Base-by-base conservation (phyloP, 495 filamentous ascomycete species). In the Aspergillus wentii region DNA sequence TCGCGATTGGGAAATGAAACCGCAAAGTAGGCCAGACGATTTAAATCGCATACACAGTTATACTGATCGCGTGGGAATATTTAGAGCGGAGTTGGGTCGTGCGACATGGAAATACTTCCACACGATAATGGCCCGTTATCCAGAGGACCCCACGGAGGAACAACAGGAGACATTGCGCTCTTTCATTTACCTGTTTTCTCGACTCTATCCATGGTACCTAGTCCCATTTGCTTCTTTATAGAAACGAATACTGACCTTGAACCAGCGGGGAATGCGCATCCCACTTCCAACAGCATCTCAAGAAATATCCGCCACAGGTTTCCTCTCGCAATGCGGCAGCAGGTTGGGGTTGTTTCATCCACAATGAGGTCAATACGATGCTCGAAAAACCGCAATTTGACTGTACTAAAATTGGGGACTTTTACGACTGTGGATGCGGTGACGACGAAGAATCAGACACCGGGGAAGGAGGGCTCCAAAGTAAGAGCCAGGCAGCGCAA, bases 351-450 rank as follows among this genome's bases (percentile, higher is more conserved):
- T 98, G 92, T 54, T 85, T 86, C 49, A 83, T 96, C 25, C 92
- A 98, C 51, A 98, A 98, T 49, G 76, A 88, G 52, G 90, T 98
- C 39, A 98, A 98, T 62, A 77, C 83, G 57, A 79, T 88, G 51
- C 68, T 97, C 38, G 63, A 78, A 39, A 98, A 98, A 61, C 68
- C 74, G 0, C 46, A 79, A 35, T 97, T 95, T 59, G 88, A 97
- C 56, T 98, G 92, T 51, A 80, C 75, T 31, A 83, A 87, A 8
- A 83, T 98, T 40, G 88, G 88, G 3, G 87, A 94, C 41, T 85
- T 87, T 48, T 98, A 98, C 58, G 90, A 98, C 58, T 98, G 92
- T 50, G 92, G 92, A 9, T 98, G 92, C 57, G 85, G 80, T 3
- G 89, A 87, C 19, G 87, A 90, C 35, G 79, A 75, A 13, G 43